Conservation (phyloP, 345 rosid species). For the Dimocarpus longan region DNA sequence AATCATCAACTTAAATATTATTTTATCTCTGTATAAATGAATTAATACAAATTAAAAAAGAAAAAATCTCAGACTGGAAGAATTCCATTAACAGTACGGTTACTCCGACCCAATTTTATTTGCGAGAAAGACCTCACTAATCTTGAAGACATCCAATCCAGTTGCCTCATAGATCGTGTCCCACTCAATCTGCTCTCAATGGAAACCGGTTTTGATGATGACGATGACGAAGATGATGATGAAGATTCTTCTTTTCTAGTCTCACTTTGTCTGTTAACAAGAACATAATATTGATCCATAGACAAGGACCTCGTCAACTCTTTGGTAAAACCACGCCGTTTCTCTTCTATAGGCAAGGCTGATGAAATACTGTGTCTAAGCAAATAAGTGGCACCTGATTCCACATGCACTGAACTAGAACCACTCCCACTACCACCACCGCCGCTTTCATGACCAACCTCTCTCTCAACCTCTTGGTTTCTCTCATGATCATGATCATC, state of each 20-base stretch:
- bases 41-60: background rate
- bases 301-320: slow-evolving; percentile 41
- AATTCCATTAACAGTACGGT: slow-evolving; percentile 1
- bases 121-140: slow-evolving; percentile 40
- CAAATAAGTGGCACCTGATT: background rate
- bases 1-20: slow-evolving; percentile 2
- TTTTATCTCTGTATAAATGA: background rate
- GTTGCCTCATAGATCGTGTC: slow-evolving; percentile 23
- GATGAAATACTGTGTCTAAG: slow-evolving; percentile 27
- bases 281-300: slow-evolving; percentile 36
- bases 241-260: slow-evolving; percentile 1
- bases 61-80: slow-evolving; percentile 20
- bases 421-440: background rate
- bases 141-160: slow-evolving; percentile 37
- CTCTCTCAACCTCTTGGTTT: background rate
- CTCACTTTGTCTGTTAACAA: slow-evolving; percentile 21
- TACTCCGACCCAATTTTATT: slow-evolving; percentile 18
- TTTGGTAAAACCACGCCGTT: background rate
- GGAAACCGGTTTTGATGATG: slow-evolving; percentile 1
- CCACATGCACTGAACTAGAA: background rate
- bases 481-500: background rate
- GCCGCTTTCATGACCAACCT: background rate
- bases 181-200: slow-evolving; percentile 17
- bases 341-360: slow-evolving; percentile 24
- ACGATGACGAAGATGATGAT: background rate